These are phyloP conservation scores for Jaenimonas drosophilae DNA, from an alignment of 208 protist species.

Conservation along the genomic window DNA sequence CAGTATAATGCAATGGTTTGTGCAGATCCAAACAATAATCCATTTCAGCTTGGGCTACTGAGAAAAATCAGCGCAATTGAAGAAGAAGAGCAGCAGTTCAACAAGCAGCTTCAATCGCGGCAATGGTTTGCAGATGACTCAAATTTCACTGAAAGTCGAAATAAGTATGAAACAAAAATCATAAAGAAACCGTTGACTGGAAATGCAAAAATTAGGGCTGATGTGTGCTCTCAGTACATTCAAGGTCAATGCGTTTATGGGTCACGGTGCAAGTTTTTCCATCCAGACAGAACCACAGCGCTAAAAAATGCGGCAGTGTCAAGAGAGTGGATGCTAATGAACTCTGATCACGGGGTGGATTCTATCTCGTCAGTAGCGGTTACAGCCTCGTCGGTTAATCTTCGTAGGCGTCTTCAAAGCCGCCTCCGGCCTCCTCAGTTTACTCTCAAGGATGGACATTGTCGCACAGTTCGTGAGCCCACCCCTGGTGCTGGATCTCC, in stretches of 20 bases:
- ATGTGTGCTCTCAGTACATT: slow-evolving; percentile 40
- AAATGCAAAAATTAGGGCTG: slow-evolving; percentile 21
- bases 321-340: slow-evolving; percentile 5
- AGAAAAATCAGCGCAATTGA: slow-evolving; percentile 63
- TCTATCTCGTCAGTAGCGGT: neutral
- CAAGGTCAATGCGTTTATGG: slow-evolving; percentile 35
- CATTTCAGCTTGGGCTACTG: slow-evolving; percentile 66
- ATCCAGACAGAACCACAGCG: slow-evolving; percentile 27
- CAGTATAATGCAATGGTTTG: slow-evolving; percentile 59
- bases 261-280: slow-evolving; percentile 42
- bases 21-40: slow-evolving; percentile 66
- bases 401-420: slow-evolving; percentile 20
- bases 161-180: slow-evolving; percentile 7
- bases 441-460: slow-evolving; percentile 14
- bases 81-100: slow-evolving; percentile 54
- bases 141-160: too few species aligned
- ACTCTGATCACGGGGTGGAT: neutral
- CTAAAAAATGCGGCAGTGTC: slow-evolving; percentile 19
- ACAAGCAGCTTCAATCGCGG: slow-evolving; percentile 37
- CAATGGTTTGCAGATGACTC: slow-evolving; percentile 37
- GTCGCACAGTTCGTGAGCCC: too few species aligned
- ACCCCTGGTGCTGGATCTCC: too few species aligned
- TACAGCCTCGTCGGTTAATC: neutral
- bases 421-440: slow-evolving; percentile 29
- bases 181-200: slow-evolving; percentile 13